Percentiles rank a stretch among this genome's conserved stretches.
These are phyloP conservation scores for Kwoniella mangroviensis DNA, from an alignment of 768 basidiomycete genomes.

Conservation along the genomic window DNA sequence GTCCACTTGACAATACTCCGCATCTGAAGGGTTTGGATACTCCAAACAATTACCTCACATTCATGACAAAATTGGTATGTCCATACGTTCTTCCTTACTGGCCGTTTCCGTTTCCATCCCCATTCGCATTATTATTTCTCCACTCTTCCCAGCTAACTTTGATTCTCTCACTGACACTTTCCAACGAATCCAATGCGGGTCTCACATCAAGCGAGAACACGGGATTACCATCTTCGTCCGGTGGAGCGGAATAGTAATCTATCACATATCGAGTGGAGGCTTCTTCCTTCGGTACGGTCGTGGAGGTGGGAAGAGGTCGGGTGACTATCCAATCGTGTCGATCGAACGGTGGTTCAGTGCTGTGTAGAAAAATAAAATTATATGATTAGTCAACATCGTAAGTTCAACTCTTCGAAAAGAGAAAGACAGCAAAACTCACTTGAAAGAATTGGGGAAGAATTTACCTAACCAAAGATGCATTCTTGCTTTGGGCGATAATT, in stretches of 20 bases:
- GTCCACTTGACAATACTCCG: too few species aligned
- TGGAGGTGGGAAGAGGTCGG: constrained; percentile 61
- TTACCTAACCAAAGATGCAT: constrained; percentile 84
- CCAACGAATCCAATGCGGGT: constrained; percentile 85
- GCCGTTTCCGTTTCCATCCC: background rate
- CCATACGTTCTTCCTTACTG: background rate
- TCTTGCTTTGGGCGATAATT: constrained; percentile 91
- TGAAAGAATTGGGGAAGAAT: constrained; percentile 86
- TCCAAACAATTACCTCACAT: background rate
- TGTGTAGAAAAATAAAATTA: constrained; percentile 52
- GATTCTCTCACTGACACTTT: constrained; percentile 75
- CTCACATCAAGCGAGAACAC: constrained; percentile 95
- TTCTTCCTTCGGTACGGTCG: constrained; percentile 8
- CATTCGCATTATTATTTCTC: constrained; percentile 19
- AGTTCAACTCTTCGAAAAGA: background rate
- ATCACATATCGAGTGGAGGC: constrained; percentile 78
- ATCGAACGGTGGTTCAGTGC: constrained; percentile 92
- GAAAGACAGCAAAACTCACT: constrained; percentile 63
- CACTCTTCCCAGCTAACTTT: constrained; percentile 52
- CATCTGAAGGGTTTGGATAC: too few species aligned
- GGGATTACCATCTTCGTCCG: constrained; percentile 85
- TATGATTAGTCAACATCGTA: background rate
- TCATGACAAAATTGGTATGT: background rate
- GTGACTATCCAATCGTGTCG: constrained; percentile 97
- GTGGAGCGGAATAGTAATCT: constrained; percentile 95